Percentiles rank a stretch among this genome's conserved stretches.
phyloP scores from a whole-genome alignment of 1,284 basidiomycete genomes.

The Pascua guehoae region DNA sequence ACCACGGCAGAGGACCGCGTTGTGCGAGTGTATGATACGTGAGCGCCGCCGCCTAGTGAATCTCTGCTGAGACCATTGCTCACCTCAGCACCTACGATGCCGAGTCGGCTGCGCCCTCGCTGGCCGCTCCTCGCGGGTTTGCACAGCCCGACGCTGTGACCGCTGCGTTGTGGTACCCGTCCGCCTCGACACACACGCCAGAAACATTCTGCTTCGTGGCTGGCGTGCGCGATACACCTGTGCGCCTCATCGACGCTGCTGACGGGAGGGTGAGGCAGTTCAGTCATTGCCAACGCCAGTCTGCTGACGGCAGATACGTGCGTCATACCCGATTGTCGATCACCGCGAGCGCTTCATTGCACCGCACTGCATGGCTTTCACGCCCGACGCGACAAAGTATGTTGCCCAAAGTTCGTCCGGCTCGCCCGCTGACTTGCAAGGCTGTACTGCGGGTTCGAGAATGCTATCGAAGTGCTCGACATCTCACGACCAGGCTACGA shows the following conservation, averaged over 20 bases:
- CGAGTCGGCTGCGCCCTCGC: background rate
- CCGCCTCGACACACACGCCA: constrained; percentile 58
- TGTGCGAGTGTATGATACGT: constrained; percentile 35
- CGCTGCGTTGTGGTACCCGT: constrained; percentile 76
- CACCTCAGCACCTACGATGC: background rate
- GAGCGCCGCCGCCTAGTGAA: background rate
- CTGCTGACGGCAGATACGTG: constrained; percentile 62
- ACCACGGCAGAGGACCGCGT: constrained; percentile 42
- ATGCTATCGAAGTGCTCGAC: constrained; percentile 85
- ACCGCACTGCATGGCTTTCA: constrained; percentile 77
- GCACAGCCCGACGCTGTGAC: constrained; percentile 65
- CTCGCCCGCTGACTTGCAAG: constrained; percentile 48
- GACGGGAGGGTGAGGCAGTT: constrained; percentile 63
- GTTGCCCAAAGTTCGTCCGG: too few species aligned
- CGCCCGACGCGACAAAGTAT: too few species aligned
- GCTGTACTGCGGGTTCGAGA: constrained; percentile 83
- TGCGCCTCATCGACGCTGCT: constrained; percentile 71
- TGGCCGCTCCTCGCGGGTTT: constrained; percentile 29
- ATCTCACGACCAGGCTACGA: constrained; percentile 49
- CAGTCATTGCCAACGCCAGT: too few species aligned
- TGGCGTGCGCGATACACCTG: constrained; percentile 73
- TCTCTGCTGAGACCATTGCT: too few species aligned
- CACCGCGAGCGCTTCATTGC: constrained; percentile 83
- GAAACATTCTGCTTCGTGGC: constrained; percentile 74
- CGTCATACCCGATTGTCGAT: constrained; percentile 84